phyloP scores from a whole-genome alignment of 805 yeast genomes.

The Schizosaccharomyces japonicus region DNA sequence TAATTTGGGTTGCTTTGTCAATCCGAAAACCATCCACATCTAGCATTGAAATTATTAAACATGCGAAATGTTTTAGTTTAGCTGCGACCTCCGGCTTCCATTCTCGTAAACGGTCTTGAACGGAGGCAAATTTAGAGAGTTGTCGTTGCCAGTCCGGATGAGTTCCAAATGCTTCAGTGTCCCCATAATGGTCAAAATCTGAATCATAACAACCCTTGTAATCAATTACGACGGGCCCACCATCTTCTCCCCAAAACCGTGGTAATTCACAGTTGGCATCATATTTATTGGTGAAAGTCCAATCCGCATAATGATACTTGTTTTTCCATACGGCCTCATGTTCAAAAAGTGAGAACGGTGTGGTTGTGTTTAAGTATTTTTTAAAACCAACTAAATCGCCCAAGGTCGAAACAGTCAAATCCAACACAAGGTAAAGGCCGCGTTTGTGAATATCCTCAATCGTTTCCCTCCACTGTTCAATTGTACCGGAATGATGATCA shows the following conservation, averaged over 20 bases:
- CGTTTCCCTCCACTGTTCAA: conserved; percentile 4
- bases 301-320: background rate
- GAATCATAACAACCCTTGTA: conserved; percentile 3
- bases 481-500: conserved; percentile 4
- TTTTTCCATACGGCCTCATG: conserved; percentile 1
- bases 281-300: conserved; percentile 1
- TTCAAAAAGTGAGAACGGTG: background rate
- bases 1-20: conserved; percentile 6
- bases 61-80: background rate
- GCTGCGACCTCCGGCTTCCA: conserved; percentile 3
- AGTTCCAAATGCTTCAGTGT: conserved; percentile 5
- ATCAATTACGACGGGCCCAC: background rate
- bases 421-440: conserved; percentile 1
- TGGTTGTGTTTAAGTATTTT: background rate
- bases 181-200: conserved; percentile 4
- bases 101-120: conserved; percentile 5
- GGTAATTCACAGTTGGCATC: conserved; percentile 2
- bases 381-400: conserved; percentile 3
- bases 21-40: conserved; percentile 6
- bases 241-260: conserved; percentile 5
- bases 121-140: conserved; percentile 5
- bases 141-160: conserved; percentile 6
- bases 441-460: conserved; percentile 1
- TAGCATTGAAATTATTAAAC: conserved; percentile 4
- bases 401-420: conserved; percentile 4